A percentile compares a stretch with the other conserved stretches of the same genome.
phyloP scores from a whole-genome alignment of 179 eudicot genomes.

The Beta macrorhiza region DNA sequence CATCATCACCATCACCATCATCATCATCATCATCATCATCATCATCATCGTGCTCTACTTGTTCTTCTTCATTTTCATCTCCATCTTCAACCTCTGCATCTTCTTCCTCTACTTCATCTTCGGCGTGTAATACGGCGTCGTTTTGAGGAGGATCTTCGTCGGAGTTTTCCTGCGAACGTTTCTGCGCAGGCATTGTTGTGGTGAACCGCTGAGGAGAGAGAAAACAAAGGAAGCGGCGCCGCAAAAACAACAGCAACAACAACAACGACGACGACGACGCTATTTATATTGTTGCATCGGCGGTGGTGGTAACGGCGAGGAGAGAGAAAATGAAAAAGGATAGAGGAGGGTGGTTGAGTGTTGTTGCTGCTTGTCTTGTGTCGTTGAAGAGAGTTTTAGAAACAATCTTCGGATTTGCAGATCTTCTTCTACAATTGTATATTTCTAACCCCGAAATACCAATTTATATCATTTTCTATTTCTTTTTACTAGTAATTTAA shows the following conservation, averaged over 20 bases:
- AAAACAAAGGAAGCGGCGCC: not conserved
- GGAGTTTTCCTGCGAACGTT: slow-evolving; percentile 1
- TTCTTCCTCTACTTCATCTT: not conserved
- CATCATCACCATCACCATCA: not conserved
- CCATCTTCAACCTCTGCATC: not conserved
- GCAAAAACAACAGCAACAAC: too few relatives aligned
- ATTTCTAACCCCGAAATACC: not conserved
- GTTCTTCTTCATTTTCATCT: not conserved
- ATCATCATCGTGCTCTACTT: not conserved
- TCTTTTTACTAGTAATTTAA: too few relatives aligned
- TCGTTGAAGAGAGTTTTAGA: slow-evolving; percentile 19
- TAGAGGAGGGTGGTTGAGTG: slow-evolving; percentile 15
- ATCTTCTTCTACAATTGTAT: not conserved
- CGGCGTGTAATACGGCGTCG: slow-evolving; percentile 10
- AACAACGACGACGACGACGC: not conserved
- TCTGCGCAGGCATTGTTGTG: slow-evolving; percentile 20
- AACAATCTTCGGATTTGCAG: slow-evolving; percentile 9
- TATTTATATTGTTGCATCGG: not conserved
- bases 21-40: not conserved
- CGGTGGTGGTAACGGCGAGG: slow-evolving; percentile 11
- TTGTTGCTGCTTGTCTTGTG: slow-evolving; percentile 10
- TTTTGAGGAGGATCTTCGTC: slow-evolving; percentile 13
- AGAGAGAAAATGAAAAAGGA: slow-evolving; percentile 13
- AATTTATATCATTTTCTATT: not conserved
- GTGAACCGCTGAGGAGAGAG: not conserved